Base-by-base conservation (phyloP, 176 grass and related monocot species). In the Oryza glaberrima region DNA sequence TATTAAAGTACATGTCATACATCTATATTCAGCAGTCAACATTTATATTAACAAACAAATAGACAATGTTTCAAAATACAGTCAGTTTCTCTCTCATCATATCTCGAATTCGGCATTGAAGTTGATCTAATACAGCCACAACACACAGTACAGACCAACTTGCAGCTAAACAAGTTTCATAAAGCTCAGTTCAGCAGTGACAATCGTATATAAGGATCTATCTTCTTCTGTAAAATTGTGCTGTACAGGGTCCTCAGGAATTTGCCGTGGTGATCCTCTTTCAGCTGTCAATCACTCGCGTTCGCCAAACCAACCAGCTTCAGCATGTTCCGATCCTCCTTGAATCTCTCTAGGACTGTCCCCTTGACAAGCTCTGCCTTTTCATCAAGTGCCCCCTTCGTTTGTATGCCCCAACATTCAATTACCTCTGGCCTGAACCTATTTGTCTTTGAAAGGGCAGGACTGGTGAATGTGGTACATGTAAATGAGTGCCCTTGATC, bases 301-400 rank as follows among this genome's bases (percentile, higher is more conserved):
- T 52, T 94, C 11, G 96, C 96, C 73, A 98, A 81, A 79, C 96
- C 96, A 48, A 98, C 89, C 77, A 98, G 58, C 89, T 98, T 98
- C 71, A 98, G 86, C 96, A 98, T 95, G 87, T 98, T 98, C 16
- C 96, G 83, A 17, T 98, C 96, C 84, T 98, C 96, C 85, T 98
- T 98, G 75, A 95, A 98, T 84, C 96, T 95, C 73, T 95, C 96
- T 1, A 98, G 90, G 79, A 98, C 91, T 30, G 96, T 95, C 71
- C 93, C 93, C 77, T 95, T 95, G 19, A 83, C 78, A 23, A 52
- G 65, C 35, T 88, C 91, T 0, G 28, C 11, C 19, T 80, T 91
- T 47, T 86, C 96, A 14, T 90, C 89, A 72, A 87, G 82, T 43
- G 75, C 9, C 43, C 85, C 83, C 15, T 68, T 92, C 74, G 73